Base-by-base conservation (phyloP, 148 eudicot species). In the Fallopia convolvulus region DNA sequence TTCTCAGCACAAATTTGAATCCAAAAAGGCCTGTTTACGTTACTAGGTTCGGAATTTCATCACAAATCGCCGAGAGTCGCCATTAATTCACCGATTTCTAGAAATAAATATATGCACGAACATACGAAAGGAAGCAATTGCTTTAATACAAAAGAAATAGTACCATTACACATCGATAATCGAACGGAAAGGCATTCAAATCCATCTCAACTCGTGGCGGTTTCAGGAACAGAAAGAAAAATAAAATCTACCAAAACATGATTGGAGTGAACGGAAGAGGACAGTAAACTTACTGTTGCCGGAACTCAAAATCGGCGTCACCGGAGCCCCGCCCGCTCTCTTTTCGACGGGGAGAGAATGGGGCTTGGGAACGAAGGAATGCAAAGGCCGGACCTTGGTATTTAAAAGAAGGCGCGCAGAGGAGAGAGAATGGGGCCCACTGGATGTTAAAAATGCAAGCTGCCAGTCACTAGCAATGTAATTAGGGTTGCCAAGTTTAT, bases 331-430 rank as follows among this genome's bases (percentile, higher is more conserved):
- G 44, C 41, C 44, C 49, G 42, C 23, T 72, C 23, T 40, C 26
- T 41, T 18, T 11, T 9, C 74, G 44, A 40, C 46, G 66, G 5
- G 12, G 13, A 10, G 33, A 23, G 66, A 6, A 23, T 60, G 71
- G 71, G 71, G 13, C 41, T 32, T 32, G 71, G 40, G 41, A 14
- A n/a, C 12, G 52, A 72, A 72, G 48, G 50, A 72, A 72, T 1
- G 26, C 6, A 21, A 15, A 42, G 50, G 17, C 6, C 8, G n/a
- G 32, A 4, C 13, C 6, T n/a, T 42, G 26, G 26, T n/a, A 72
- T 72, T 72, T 72, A 72, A 72, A 72, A 41, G 75, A 41, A 72
- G 30, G 75, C 75, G 75, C 75, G 75, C 52, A 41, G 23, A 70
- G n/a, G 75, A 72, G 75, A 41, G 75, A 23, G 50, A 41, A 8